A percentile compares a stretch with the other conserved stretches of the same genome.
Evolutionary conservation across 768 basidiomycete species (phyloP).

Genomic region (Collybia sordida): DNA sequence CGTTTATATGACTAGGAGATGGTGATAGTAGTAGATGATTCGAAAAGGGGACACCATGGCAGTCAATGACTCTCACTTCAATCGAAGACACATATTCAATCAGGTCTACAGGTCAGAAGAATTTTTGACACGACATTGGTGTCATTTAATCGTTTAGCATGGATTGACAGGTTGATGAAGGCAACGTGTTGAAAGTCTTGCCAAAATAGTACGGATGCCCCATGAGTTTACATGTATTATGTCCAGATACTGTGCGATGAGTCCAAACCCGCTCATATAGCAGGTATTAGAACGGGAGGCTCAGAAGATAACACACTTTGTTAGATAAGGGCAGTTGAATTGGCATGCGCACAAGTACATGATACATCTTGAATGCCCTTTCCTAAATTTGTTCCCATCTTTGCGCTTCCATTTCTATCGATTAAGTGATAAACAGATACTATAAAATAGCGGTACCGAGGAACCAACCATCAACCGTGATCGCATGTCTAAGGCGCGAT

Average conservation of each 20-base stretch:
- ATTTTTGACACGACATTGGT: constrained; percentile 2
- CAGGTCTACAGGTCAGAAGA: neutral
- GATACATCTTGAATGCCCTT: constrained; percentile 1
- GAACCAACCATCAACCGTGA: constrained; percentile 7
- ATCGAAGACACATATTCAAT: no score
- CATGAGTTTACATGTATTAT: constrained; percentile 6
- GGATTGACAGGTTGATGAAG: constrained; percentile 18
- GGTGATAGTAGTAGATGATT: constrained; percentile 7
- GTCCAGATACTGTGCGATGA: neutral
- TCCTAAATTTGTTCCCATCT: neutral
- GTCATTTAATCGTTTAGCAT: constrained; percentile 6
- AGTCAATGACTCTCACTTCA: no score
- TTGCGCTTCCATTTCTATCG: neutral
- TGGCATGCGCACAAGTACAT: constrained; percentile 13
- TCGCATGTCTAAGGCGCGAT: neutral
- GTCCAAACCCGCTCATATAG: no score
- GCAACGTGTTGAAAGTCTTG: constrained; percentile 12
- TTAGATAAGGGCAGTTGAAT: constrained; percentile 7
- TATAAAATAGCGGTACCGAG: constrained; percentile 12
- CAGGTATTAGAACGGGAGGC: no score
- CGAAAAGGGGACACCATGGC: neutral
- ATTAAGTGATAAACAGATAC: neutral
- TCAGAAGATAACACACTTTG: constrained; percentile 7
- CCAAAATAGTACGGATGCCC: constrained; percentile 1
- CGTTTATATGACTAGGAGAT: constrained; percentile 17